Evolutionary conservation across 129 eudicot genomes (phyloP), one percentile per base, ranked within the genome.

Genomic region (Daucus carota): DNA sequence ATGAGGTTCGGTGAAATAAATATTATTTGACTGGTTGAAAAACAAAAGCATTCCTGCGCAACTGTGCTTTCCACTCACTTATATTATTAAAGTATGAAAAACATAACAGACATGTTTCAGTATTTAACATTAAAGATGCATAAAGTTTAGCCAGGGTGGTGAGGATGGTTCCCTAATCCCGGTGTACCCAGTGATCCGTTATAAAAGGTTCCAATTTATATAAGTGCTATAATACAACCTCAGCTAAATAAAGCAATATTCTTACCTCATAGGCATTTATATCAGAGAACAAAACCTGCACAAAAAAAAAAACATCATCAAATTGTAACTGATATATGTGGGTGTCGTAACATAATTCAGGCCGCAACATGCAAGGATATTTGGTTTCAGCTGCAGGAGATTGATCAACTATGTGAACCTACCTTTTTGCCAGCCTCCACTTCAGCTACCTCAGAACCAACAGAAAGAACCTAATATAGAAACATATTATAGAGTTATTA

Each of bases 401-500:
- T 54, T 10, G 66, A 24, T 29, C 41, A 76, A 45, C n/a, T 65
- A 62, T 24, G 8, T 69, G 52, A 82, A 14, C 44, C 15, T 81
- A 95, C 99, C 97, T 95, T 95, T 85, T 95, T 95, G 75, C 99
- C 97, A 28, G 92, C 68, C 76, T 95, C 96, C 76, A 95, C 80
- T 73, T 83, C 85, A 50, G 77, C 89, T 45, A 81, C 99, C 71
- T 91, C 99, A 26, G 97, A 73, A 69, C 97, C 99, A 80, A 95
- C 86, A 62, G 99, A 83, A 40, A 95, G 90, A 82, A 95, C 80
- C 99, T 95, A 52, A 75, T 77, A 14, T 3, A 47, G 43, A 24
- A 65, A 48, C 14, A 79, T 73, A 24, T 0, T 32, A 14, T 12
- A 63, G 34, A 14, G 38, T 63, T 7, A 63, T 26, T 63, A 6